These are phyloP conservation scores for Suhomyces yuchorum DNA, from an alignment of 1,139 yeast species.

Conservation along the genomic window DNA sequence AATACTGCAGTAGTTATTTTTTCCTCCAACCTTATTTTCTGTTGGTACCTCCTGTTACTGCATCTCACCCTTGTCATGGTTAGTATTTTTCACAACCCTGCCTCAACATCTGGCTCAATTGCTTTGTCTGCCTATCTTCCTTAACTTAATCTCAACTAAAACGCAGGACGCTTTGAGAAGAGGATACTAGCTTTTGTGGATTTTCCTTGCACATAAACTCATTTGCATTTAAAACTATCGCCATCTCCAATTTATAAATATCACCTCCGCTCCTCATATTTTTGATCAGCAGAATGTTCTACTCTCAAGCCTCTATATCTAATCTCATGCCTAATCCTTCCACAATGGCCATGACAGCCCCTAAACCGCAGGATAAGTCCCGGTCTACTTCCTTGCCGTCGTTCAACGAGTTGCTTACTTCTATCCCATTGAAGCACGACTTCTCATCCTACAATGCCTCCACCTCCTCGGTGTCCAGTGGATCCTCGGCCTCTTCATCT, in stretches of 20 bases:
- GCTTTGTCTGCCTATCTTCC: constrained; percentile 13
- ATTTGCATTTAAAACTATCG: constrained; percentile 10
- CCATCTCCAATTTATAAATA: constrained; percentile 8
- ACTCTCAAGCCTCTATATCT: constrained; percentile 6
- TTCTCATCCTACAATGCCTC: constrained; percentile 10
- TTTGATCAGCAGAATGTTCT: constrained; percentile 9
- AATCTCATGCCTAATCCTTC: background rate
- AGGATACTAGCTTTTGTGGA: constrained; percentile 2
- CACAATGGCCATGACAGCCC: background rate
- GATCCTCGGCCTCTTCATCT: constrained; percentile 9
- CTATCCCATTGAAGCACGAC: constrained; percentile 38
- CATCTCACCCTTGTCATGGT: constrained; percentile 8
- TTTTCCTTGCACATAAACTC: constrained; percentile 10
- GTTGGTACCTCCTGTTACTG: constrained; percentile 6
- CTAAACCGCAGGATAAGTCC: background rate
- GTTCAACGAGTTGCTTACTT: constrained; percentile 40
- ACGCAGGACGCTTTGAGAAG: constrained; percentile 7
- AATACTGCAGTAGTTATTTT: background rate
- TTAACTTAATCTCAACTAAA: constrained; percentile 10
- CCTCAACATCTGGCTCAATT: constrained; percentile 11
- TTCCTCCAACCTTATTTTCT: background rate
- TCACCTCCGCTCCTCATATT: background rate
- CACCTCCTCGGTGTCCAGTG: constrained; percentile 9
- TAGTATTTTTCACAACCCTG: constrained; percentile 11
- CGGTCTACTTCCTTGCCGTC: constrained; percentile 31